These are phyloP conservation scores for Heritiera fomes DNA, from an alignment of 345 rosid species.

Conservation along the genomic window DNA sequence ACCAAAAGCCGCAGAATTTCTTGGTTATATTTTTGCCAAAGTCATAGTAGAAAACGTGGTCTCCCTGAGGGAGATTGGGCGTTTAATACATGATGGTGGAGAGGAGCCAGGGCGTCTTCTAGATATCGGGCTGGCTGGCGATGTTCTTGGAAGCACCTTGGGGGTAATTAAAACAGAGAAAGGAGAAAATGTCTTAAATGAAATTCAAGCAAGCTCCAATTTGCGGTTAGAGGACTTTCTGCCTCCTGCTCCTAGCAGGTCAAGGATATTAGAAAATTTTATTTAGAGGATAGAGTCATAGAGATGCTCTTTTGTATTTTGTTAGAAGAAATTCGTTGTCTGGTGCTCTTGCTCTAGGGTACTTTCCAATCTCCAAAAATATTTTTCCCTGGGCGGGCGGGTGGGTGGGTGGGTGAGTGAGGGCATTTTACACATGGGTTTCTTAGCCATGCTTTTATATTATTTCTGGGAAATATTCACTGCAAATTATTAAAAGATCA, in stretches of 20 bases:
- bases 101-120: constrained; percentile 64
- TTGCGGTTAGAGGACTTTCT: constrained; percentile 70
- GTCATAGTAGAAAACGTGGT: constrained; percentile 50
- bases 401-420: background rate
- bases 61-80: constrained; percentile 56
- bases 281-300: constrained; percentile 41
- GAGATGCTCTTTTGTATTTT: constrained; percentile 45
- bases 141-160: constrained; percentile 73
- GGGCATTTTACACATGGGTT: constrained; percentile 17
- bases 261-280: constrained; percentile 74
- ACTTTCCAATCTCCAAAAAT: constrained; percentile 25
- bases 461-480: constrained; percentile 15
- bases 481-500: background rate
- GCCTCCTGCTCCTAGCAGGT: constrained; percentile 54
- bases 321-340: constrained; percentile 27
- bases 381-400: constrained; percentile 34
- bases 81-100: constrained; percentile 61
- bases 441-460: constrained; percentile 17
- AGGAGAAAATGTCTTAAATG: constrained; percentile 58
- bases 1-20: constrained; percentile 87
- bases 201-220: constrained; percentile 52
- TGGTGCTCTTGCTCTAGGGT: background rate
- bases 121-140: constrained; percentile 75
- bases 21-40: constrained; percentile 67
- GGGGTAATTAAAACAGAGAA: constrained; percentile 57